Conservation (phyloP, 1,139 yeast genomes). For the Saccharomyces hybrid region DNA sequence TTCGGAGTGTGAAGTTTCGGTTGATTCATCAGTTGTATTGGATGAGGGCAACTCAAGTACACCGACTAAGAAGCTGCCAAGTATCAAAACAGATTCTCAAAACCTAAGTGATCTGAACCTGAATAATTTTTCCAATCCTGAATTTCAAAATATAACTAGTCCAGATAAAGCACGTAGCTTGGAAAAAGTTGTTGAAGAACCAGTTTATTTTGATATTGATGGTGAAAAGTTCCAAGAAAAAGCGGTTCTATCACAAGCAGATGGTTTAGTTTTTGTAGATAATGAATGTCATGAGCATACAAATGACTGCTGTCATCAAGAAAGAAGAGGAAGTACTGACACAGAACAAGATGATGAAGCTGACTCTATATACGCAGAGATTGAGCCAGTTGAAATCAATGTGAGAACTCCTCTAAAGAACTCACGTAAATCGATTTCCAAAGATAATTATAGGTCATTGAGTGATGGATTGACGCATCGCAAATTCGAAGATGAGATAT, state of each 20-base stretch:
- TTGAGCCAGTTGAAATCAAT: constrained; percentile 11
- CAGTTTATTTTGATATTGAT: constrained; percentile 17
- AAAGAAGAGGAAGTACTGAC: neutral
- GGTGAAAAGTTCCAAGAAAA: constrained; percentile 15
- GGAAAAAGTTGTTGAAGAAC: neutral
- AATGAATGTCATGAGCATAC: constrained; percentile 1
- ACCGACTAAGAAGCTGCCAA: neutral
- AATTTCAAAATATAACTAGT: neutral
- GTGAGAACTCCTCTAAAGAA: constrained; percentile 5
- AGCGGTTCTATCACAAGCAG: constrained; percentile 14
- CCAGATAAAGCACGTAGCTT: neutral
- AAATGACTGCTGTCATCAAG: neutral
- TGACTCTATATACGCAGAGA: constrained; percentile 1
- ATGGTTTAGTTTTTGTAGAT: constrained; percentile 12
- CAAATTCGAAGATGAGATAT: neutral
- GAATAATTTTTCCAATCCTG: neutral
- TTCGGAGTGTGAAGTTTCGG: neutral
- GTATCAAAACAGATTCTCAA: neutral
- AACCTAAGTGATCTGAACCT: neutral
- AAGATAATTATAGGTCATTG: neutral
- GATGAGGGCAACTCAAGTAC: neutral
- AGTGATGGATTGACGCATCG: neutral
- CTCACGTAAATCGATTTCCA: neutral
- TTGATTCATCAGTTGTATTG: neutral
- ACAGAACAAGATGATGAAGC: neutral